Base-by-base conservation (phyloP, 495 filamentous ascomycete genomes). In the Aspergillus kassunensis region DNA sequence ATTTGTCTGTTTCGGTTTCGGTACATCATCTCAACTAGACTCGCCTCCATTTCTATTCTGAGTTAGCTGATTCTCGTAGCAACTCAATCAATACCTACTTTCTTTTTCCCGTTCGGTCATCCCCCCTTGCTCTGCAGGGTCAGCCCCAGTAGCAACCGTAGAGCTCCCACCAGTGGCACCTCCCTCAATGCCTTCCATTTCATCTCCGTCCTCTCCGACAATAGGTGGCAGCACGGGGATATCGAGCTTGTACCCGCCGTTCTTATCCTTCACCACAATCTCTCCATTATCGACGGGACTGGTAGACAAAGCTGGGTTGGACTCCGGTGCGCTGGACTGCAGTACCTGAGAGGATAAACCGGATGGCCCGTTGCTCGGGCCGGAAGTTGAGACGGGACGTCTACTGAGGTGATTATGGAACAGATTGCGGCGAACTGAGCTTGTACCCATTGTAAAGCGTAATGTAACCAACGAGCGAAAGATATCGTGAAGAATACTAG, bases 191-290 rank as follows among this genome's bases (percentile, higher is more conserved):
- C 65, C 73, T 29, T 70, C 70, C 63, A 71, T 62, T 54, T 81
- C 81, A 21, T 82, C 78, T 0, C 72, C 67, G 47, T 83, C 74
- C 53, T 85, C 78, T 40, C 75, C 66, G 19, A 78, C 67, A 20
- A 78, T 64, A 21, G 66, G 58, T 37, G 73, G 77, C n/a, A 79
- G 48, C 1, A 79, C 66, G 2, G 86, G 87, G 47, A 88, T 80
- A 44, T 81, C 82, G n/a, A 91, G 62, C 57, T 86, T 81, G 54
- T 87, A 85, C 44, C 82, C 79, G 35, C 90, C 90, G 63, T 87
- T 84, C 63, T 84, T 74, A 64, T 93, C 84, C 55, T 84, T 77
- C 12, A 88, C 81, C 8, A 92, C 83, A 29, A 95, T 91, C 30
- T 91, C 89, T 31, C 75, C 75, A 3, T 77, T 75, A 25, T 82